Percentiles rank a stretch among this genome's conserved stretches.
These are phyloP conservation scores for Hordeum pubiflorum DNA, from an alignment of 202 grass and related monocot species.

Conservation along the genomic window DNA sequence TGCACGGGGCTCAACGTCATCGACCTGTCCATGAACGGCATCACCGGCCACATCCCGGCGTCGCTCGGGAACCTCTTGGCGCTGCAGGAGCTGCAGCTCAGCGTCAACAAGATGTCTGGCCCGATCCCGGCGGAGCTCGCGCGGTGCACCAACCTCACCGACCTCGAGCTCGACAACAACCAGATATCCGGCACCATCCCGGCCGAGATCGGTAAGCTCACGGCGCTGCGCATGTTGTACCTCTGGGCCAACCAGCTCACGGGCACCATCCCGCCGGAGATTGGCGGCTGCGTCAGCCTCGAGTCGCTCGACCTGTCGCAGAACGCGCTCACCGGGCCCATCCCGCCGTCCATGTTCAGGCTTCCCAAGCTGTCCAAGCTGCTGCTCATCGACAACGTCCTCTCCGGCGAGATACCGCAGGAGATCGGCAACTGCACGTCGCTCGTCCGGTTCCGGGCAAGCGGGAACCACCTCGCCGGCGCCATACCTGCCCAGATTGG, in stretches of 20 bases:
- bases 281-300: constrained; percentile 51
- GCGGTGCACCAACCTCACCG: constrained; percentile 63
- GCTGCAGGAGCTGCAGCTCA: constrained; percentile 73
- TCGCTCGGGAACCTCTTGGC: constrained; percentile 58
- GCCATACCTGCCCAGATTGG: constrained; percentile 48
- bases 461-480: constrained; percentile 67
- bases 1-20: constrained; percentile 47
- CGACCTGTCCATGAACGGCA: constrained; percentile 68
- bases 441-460: constrained; percentile 57
- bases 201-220: constrained; percentile 37
- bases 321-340: constrained; percentile 59
- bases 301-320: constrained; percentile 80
- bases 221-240: constrained; percentile 53
- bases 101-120: constrained; percentile 72
- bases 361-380: constrained; percentile 63
- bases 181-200: constrained; percentile 63
- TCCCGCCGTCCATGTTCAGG: constrained; percentile 42
- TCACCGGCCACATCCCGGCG: constrained; percentile 69
- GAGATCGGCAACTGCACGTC: constrained; percentile 74
- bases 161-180: constrained; percentile 92
- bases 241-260: constrained; percentile 76
- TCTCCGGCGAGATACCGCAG: constrained; percentile 54
- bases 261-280: constrained; percentile 57
- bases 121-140: constrained; percentile 43
- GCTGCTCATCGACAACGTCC: constrained; percentile 60